Conservation (phyloP, 208 protist genomes). For the Trypanosoma cruzi region DNA sequence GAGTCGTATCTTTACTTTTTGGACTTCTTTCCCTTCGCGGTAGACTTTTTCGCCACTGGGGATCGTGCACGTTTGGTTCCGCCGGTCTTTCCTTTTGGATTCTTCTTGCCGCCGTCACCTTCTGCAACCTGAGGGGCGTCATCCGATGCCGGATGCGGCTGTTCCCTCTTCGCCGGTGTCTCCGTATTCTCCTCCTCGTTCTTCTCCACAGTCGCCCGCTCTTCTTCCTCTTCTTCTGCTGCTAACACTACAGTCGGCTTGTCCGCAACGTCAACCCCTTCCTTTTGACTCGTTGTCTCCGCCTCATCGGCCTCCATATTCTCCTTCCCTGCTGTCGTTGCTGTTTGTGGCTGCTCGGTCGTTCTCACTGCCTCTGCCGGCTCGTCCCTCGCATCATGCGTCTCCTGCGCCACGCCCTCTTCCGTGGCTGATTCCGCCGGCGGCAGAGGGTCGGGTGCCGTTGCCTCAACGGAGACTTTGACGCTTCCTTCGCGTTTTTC, state of each 20-base stretch:
- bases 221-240: background rate
- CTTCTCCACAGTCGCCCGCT: slow-evolving; percentile 1
- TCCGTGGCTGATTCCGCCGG: background rate
- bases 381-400: background rate
- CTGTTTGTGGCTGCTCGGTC: slow-evolving; percentile 8
- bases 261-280: background rate
- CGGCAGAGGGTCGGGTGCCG: background rate
- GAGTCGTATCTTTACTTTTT: slow-evolving; percentile 59
- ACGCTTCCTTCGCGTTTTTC: background rate
- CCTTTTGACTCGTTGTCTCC: background rate
- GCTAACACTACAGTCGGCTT: background rate
- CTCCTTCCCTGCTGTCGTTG: slow-evolving; percentile 14
- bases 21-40: slow-evolving; percentile 37
- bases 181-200: slow-evolving; percentile 29
- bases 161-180: slow-evolving; percentile 29
- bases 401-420: background rate
- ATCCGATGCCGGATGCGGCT: background rate
- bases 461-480: slow-evolving; percentile 2
- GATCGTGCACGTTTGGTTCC: slow-evolving; percentile 38
- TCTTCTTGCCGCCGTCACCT: slow-evolving; percentile 10
- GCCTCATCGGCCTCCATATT: slow-evolving; percentile 5
- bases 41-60: slow-evolving; percentile 35
- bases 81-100: slow-evolving; percentile 9
- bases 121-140: slow-evolving; percentile 19
- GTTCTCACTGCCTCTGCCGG: slow-evolving; percentile 23